Base-by-base conservation (phyloP, 1,284 basidiomycete species). In the Microstroma glucosiphilum region DNA sequence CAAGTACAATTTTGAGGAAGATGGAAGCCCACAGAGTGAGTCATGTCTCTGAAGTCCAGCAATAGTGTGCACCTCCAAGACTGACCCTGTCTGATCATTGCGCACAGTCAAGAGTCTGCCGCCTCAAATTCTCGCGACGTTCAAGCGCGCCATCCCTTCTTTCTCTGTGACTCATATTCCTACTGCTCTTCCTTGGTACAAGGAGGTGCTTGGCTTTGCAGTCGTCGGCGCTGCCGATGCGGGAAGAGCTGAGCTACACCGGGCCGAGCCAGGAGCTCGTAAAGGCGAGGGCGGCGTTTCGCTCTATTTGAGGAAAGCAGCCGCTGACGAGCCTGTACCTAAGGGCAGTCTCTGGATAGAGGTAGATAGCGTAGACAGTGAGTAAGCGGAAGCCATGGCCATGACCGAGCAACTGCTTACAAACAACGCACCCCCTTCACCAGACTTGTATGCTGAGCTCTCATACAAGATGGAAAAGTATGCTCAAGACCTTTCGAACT, bases 131-230 rank as follows among this genome's bases (percentile, higher is more conserved):
- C 25, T 26, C 25, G 51, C 21, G 23, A 54, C 51, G 8, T 54
- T 54, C 51, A 54, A 54, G 51, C 51, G 51, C 21, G n/a, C 51
- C 6, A 54, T 54, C 2, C 51, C 51, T 6, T 54, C 21, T 21
- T 54, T 54, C 17, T 54, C 26, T 54, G 51, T 54, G 21, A 15
- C 51, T 23, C 51, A 54, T 25, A 25, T 54, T 6, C 51, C 51
- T 15, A 19, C 51, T 13, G 51, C 51, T 15, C 51, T 54, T 23
- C 51, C 51, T 23, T 54, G 51, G 51, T 63, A 61, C 40, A 59
- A 61, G 40, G 60, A 61, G n/a, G 43, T 61, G 2, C 60, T 61
- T 17, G 60, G 60, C 12, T 61, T 61, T 26, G n/a, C 23, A 40
- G 23, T 59, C 40, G 15, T 61, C 2, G 60, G 60, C 40, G 41